These are phyloP conservation scores for Sedum album DNA, from an alignment of 164 flowering plant species.

Conservation along the genomic window DNA sequence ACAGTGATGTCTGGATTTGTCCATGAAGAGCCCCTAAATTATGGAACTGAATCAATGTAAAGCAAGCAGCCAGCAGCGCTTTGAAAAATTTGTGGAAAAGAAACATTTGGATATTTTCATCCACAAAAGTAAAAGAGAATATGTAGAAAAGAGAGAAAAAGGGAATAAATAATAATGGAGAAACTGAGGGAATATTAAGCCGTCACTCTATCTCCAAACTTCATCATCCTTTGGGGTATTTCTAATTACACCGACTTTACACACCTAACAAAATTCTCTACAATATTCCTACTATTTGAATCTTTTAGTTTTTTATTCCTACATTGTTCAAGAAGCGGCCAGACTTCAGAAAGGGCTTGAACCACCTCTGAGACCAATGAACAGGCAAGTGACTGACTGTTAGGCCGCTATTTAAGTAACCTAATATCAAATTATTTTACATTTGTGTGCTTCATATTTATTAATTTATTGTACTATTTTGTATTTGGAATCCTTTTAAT, in stretches of 20 bases:
- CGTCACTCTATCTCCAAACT: conserved; percentile 48
- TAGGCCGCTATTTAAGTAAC: no score
- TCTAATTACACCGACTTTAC: background rate
- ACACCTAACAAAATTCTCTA: background rate
- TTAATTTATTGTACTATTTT: conserved; percentile 2
- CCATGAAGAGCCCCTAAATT: conserved; percentile 26
- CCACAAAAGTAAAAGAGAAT: conserved; percentile 2
- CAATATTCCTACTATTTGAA: background rate
- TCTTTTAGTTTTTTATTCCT: no score
- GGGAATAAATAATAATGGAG: conserved; percentile 22
- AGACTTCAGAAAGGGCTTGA: no score
- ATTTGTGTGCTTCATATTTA: background rate
- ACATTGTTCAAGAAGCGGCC: no score
- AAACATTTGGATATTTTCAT: conserved; percentile 12
- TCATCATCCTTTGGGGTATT: conserved; percentile 18
- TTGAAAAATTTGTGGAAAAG: conserved; percentile 7
- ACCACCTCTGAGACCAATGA: no score
- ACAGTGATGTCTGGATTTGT: background rate
- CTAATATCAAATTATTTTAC: background rate
- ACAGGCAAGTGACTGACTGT: no score
- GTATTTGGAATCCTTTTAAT: background rate
- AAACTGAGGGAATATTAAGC: conserved; percentile 23
- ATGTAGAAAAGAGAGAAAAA: background rate
- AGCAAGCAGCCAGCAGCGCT: background rate
- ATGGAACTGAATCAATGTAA: conserved; percentile 17